phyloP scores from a whole-genome alignment of 2,329 filamentous ascomycete species.

The Aspergillus sergii region DNA sequence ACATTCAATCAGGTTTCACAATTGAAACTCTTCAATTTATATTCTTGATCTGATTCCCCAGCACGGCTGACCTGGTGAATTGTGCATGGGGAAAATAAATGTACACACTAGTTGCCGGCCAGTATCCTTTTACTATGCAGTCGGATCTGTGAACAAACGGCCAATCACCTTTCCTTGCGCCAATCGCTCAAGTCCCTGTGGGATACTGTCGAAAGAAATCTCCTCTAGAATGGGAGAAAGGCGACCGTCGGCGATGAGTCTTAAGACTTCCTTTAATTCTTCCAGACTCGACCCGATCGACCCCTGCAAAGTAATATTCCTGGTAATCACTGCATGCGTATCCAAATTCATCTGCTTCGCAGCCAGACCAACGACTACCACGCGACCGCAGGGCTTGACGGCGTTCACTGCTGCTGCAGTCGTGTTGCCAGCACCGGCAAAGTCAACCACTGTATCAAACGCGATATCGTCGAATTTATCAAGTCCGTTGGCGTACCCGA shows the following conservation, averaged over 20 bases:
- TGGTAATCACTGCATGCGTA: not conserved
- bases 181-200: not conserved
- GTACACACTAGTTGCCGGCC: too few relatives aligned
- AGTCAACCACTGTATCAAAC: not conserved
- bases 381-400: not conserved
- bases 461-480: not conserved
- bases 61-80: too few relatives aligned
- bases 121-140: too few relatives aligned
- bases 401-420: not conserved
- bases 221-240: not conserved
- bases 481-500: not conserved
- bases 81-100: too few relatives aligned
- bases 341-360: not conserved
- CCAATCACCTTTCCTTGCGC: not conserved
- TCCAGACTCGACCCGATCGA: not conserved
- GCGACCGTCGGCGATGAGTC: not conserved
- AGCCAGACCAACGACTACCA: not conserved
- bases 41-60: too few relatives aligned
- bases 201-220: not conserved
- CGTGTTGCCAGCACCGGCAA: not conserved
- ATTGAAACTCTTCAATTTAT: too few relatives aligned
- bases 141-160: not conserved
- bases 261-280: not conserved
- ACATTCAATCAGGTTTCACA: too few relatives aligned
- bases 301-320: not conserved